phyloP scores from a whole-genome alignment of 495 filamentous ascomycete species.

The Xylaria grammica region DNA sequence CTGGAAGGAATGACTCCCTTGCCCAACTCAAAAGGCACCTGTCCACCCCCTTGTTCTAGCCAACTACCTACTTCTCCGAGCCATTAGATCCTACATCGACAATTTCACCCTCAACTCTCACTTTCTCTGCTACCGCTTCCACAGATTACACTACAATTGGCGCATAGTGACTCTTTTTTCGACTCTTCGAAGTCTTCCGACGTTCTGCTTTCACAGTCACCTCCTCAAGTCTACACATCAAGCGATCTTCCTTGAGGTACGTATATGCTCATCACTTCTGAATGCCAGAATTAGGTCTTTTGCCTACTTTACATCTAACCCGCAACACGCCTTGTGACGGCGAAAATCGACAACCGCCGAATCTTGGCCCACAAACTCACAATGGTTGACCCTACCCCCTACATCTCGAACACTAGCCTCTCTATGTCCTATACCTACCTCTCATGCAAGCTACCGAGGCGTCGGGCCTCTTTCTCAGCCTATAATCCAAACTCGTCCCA shows the following conservation, averaged over 20 bases:
- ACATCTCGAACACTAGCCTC: not conserved
- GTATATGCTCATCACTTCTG: not conserved
- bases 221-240: conserved; percentile 1
- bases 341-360: not conserved
- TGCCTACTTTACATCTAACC: not conserved
- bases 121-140: not conserved
- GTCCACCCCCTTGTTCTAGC: not conserved
- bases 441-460: not conserved
- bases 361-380: not conserved
- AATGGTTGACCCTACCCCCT: conserved; percentile 9
- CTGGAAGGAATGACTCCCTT: not conserved
- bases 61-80: conserved; percentile 9
- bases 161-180: conserved; percentile 9
- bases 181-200: not conserved
- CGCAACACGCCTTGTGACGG: not conserved
- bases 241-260: conserved; percentile 14
- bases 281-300: not conserved
- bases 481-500: not conserved
- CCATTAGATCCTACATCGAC: not conserved
- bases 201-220: not conserved
- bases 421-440: not conserved
- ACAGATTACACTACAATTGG: not conserved
- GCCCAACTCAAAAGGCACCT: not conserved
- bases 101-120: not conserved
- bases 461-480: not conserved